These are phyloP conservation scores for Aspergillus ustus DNA, from an alignment of 2,329 filamentous ascomycete genomes.

Conservation along the genomic window DNA sequence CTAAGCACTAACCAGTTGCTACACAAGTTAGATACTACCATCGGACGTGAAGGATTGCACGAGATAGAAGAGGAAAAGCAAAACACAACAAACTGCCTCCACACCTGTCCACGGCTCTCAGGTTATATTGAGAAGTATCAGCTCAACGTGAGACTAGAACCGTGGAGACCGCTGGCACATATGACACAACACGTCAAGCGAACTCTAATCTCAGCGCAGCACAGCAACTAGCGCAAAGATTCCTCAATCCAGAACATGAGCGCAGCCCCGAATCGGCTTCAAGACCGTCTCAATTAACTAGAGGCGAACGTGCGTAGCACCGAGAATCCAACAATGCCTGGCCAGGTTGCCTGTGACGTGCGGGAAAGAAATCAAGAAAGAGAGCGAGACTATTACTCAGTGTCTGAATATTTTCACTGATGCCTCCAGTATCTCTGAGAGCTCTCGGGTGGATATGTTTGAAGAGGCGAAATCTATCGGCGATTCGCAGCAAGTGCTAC, in stretches of 20 bases:
- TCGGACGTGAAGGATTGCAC: neutral
- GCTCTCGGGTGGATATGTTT: constrained; percentile 32
- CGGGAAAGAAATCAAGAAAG: constrained; percentile 30
- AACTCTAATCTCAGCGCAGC: neutral
- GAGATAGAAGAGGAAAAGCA: constrained; percentile 39
- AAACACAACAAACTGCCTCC: constrained; percentile 42
- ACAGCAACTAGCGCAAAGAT: constrained; percentile 4
- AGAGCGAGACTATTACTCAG: constrained; percentile 29
- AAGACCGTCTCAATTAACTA: constrained; percentile 6
- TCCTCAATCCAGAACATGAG: constrained; percentile 4
- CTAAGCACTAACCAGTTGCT: constrained; percentile 18
- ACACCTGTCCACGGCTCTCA: constrained; percentile 39
- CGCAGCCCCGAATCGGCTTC: constrained; percentile 20
- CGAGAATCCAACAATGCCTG: neutral
- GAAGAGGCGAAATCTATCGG: constrained; percentile 35
- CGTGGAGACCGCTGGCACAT: neutral
- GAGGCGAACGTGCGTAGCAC: constrained; percentile 1
- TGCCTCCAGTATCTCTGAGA: constrained; percentile 31
- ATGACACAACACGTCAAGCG: neutral
- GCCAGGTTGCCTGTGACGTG: constrained; percentile 19
- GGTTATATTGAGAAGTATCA: constrained; percentile 36
- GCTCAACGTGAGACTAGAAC: neutral
- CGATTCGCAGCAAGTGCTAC: constrained; percentile 27
- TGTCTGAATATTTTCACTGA: constrained; percentile 23
- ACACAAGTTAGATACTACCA: neutral